Base-by-base conservation (phyloP, 306 rosid species). In the Nissolia schottii region DNA sequence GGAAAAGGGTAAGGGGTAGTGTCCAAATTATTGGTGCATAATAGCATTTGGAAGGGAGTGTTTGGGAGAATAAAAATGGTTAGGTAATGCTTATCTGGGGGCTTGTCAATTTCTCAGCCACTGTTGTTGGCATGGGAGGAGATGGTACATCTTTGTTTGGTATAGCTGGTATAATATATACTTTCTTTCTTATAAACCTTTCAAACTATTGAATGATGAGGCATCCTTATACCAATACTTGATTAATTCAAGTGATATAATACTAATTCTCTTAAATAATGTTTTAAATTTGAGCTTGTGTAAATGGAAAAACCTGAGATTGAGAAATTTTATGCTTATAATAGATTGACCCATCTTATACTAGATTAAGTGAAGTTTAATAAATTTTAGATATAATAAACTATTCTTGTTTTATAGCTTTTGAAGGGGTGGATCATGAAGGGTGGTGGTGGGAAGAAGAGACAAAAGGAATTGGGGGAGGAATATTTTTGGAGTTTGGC, bases 31-130 rank as follows among this genome's bases (percentile, higher is more conserved):
- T n/a, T 67, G 76, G 64, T 85, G 92, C 82, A 77, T 23, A 71
- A 84, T 86, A 85, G 95, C 80, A 67, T 76, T 94, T 94, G 97
- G 97, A 89, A 83, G 68, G 64, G 67, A 73, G 96, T 73, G 76
- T 67, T 77, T 63, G 57, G 85, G 77, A 73, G 96, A 91, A 87
- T 86, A 86, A 81, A 86, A 81, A 80, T 66, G 87, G 81, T 87
- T 89, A 86, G 96, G 90, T 85, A 82, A 83, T 87, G 86, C 89
- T 83, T 83, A 79, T 84, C 88, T 81, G 83, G 62, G 83, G 62
- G 62, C 51, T 84, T 85, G 85, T 85, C 85, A 67, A 59, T 80
- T 80, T 81, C n/a, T n/a, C 73, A 71, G 71, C 40, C 65, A 29
- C 59, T 76, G 48, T 65, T 75, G 73, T 65, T 75, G 73, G 74